A percentile compares a stretch with the other conserved stretches of the same genome.
Evolutionary conservation across 1,284 basidiomycete species (phyloP).

Genomic region (Malassezia psittaci): DNA sequence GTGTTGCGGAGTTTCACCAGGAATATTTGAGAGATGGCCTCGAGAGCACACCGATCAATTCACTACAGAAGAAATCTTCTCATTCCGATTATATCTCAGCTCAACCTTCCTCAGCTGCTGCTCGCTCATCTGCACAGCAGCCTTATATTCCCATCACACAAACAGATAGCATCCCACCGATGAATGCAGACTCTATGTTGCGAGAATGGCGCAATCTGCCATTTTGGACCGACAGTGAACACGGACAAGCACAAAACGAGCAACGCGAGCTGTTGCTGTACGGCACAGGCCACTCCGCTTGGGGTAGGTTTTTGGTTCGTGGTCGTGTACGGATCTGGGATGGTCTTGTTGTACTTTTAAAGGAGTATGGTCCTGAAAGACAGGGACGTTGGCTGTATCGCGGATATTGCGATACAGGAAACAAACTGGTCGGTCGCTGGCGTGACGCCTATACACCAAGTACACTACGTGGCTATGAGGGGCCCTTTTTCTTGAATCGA

Average conservation of each 20-base stretch:
- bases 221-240: not conserved
- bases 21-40: not conserved
- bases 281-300: constrained; percentile 8
- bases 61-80: no score
- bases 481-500: not conserved
- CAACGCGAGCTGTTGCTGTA: not conserved
- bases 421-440: constrained; percentile 3
- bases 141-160: not conserved
- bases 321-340: constrained; percentile 6
- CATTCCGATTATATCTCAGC: no score
- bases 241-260: not conserved
- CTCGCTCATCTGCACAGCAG: not conserved
- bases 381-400: constrained; percentile 1
- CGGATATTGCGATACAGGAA: not conserved
- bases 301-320: constrained; percentile 3
- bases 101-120: not conserved
- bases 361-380: constrained; percentile 1
- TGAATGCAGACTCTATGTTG: not conserved
- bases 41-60: not conserved
- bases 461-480: constrained; percentile 1
- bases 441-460: constrained; percentile 4
- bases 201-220: not conserved
- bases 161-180: not conserved
- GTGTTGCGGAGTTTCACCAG: not conserved
- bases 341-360: constrained; percentile 1